These are phyloP conservation scores for Castanopsis chinensis DNA, from an alignment of 306 rosid genomes.

Conservation along the genomic window DNA sequence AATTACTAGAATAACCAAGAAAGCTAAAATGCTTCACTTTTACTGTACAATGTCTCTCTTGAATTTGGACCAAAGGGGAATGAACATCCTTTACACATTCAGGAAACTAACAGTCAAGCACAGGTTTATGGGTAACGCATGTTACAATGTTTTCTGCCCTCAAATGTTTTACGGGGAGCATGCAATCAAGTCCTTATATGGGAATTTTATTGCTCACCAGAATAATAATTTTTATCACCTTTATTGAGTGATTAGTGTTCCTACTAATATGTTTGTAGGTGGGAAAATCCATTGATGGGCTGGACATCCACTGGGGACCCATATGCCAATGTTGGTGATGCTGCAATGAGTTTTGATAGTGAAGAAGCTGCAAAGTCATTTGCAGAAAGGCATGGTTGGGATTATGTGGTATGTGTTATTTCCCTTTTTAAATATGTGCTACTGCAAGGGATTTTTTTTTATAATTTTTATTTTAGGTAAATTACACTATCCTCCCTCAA, in stretches of 20 bases:
- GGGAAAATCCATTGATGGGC: conserved; percentile 99
- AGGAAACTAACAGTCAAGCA: background rate
- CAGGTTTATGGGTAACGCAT: background rate
- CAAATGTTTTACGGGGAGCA: background rate
- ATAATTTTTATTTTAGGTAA: no score
- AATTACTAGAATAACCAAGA: background rate
- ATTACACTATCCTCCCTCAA: no score
- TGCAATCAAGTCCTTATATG: background rate
- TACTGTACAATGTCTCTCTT: background rate
- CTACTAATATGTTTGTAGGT: conserved; percentile 49
- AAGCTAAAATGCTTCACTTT: background rate
- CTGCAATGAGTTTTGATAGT: conserved; percentile 78
- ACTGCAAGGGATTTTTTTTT: background rate
- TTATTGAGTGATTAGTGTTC: conserved; percentile 5
- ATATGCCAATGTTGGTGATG: conserved; percentile 85
- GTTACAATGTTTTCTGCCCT: background rate
- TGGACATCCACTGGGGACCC: conserved; percentile 99
- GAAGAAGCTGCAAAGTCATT: conserved; percentile 84
- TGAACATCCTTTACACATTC: background rate
- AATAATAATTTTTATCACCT: background rate
- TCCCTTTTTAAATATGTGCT: background rate
- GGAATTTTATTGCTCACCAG: background rate
- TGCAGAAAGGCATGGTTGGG: conserved; percentile 97
- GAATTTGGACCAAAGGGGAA: background rate
- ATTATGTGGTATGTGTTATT: conserved; percentile 61